These are phyloP conservation scores for Caryopteris hybrid DNA, from an alignment of 305 asterid species.

Conservation along the genomic window DNA sequence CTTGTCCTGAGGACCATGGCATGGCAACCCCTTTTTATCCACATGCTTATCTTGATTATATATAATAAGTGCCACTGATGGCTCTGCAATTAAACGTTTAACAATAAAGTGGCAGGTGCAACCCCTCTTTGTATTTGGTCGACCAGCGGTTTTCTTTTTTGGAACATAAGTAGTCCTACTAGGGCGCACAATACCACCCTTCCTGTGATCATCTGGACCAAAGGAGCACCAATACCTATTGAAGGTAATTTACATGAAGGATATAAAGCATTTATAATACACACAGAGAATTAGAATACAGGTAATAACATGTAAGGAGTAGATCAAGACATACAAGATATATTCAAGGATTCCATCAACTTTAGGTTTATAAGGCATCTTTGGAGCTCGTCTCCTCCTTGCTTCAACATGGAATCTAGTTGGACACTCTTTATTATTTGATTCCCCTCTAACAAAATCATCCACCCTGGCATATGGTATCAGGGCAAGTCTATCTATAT, in stretches of 20 bases:
- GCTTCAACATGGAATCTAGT: constrained; percentile 95
- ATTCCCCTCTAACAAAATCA: constrained; percentile 91
- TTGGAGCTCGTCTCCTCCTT: constrained; percentile 65
- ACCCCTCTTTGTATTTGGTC: constrained; percentile 97
- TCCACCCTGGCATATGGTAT: constrained; percentile 78
- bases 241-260: constrained; percentile 3
- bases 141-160: constrained; percentile 76
- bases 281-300: neutral
- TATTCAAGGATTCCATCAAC: constrained; percentile 95
- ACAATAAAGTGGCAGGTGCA: constrained; percentile 94
- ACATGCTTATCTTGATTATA: constrained; percentile 85
- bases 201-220: constrained; percentile 96
- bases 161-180: constrained; percentile 74
- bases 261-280: neutral
- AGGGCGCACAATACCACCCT: constrained; percentile 87
- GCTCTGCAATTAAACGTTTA: constrained; percentile 87
- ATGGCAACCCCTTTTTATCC: constrained; percentile 80
- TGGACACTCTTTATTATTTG: constrained; percentile 79
- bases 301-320: neutral
- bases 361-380: constrained; percentile 67
- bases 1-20: constrained; percentile 92
- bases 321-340: constrained; percentile 53
- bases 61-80: constrained; percentile 76
- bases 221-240: constrained; percentile 96
- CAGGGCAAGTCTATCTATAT: constrained; percentile 71